Percentiles rank a stretch among this genome's conserved stretches.
Evolutionary conservation across 192 early-diverging fungal genomes (phyloP).

Genomic region (Linnemannia schmuckeri): DNA sequence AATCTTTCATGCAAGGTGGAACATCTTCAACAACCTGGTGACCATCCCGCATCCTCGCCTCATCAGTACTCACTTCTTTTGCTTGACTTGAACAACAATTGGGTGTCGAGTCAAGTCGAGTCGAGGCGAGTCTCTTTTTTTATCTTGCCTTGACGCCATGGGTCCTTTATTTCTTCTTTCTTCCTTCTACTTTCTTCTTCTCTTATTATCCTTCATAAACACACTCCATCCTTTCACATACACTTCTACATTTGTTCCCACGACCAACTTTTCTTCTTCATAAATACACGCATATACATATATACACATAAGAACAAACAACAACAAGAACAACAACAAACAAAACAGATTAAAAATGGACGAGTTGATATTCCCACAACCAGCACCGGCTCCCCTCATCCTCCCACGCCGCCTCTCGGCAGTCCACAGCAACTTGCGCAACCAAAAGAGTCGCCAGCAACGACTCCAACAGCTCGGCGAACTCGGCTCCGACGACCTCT

Average conservation of each 20-base stretch:
- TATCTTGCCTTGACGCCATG: neutral
- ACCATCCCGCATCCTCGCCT: no score
- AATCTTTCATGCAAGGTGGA: no score
- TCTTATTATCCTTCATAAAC: neutral
- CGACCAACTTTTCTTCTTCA: no score
- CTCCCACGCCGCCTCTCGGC: slow-evolving; percentile 30
- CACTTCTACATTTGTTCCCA: neutral
- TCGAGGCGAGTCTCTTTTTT: neutral
- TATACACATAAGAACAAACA: neutral
- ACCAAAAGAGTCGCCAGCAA: slow-evolving; percentile 1
- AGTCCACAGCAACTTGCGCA: slow-evolving; percentile 4
- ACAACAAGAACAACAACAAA: neutral
- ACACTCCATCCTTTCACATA: neutral
- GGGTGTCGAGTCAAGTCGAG: neutral
- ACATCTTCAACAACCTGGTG: no score
- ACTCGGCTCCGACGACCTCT: neutral
- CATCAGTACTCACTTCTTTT: no score
- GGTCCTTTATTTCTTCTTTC: neutral
- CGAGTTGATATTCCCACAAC: slow-evolving; percentile 31
- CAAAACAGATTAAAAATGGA: slow-evolving; percentile 13
- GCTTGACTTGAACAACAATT: no score
- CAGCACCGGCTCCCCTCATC: slow-evolving; percentile 21
- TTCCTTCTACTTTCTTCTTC: neutral
- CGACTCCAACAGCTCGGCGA: neutral
- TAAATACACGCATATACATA: no score